Evolutionary conservation across 495 filamentous ascomycete genomes (phyloP).

Genomic region (Penicillium goetzii): DNA sequence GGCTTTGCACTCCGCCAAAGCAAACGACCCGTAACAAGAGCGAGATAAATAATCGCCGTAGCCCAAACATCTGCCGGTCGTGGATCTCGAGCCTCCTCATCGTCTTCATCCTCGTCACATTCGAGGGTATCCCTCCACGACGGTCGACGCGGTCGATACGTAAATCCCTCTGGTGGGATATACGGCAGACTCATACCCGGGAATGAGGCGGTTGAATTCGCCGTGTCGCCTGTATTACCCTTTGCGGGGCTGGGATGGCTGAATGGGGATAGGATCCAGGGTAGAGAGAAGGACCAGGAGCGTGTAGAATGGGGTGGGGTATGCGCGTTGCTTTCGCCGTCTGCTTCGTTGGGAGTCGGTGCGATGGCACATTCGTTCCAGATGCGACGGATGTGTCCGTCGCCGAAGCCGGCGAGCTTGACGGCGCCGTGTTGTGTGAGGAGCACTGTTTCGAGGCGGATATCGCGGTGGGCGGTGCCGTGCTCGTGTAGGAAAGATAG

Average conservation of each 20-base stretch:
- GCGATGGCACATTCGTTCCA: conserved; percentile 23
- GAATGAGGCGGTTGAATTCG: conserved; percentile 17
- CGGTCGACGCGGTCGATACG: not conserved
- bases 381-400: conserved; percentile 67
- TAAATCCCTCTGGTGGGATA: conserved; percentile 26
- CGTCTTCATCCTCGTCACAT: conserved; percentile 55
- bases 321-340: not conserved
- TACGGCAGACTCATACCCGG: conserved; percentile 29
- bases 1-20: conserved; percentile 86
- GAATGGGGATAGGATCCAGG: conserved; percentile 15
- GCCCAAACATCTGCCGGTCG: conserved; percentile 95
- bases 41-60: conserved; percentile 93
- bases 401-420: conserved; percentile 96
- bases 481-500: conserved; percentile 95
- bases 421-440: conserved; percentile 86
- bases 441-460: conserved; percentile 94
- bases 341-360: not conserved
- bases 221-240: conserved; percentile 6
- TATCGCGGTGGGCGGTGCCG: conserved; percentile 87
- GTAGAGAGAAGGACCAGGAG: conserved; percentile 26
- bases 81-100: conserved; percentile 71
- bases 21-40: conserved; percentile 87
- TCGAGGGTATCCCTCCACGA: not conserved
- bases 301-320: conserved; percentile 5
- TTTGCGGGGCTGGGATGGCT: not conserved